Evolutionary conservation across 352 stramenopile genomes (phyloP), one percentile per base, ranked within the genome.

Genomic region (Phytopythium aichiense): DNA sequence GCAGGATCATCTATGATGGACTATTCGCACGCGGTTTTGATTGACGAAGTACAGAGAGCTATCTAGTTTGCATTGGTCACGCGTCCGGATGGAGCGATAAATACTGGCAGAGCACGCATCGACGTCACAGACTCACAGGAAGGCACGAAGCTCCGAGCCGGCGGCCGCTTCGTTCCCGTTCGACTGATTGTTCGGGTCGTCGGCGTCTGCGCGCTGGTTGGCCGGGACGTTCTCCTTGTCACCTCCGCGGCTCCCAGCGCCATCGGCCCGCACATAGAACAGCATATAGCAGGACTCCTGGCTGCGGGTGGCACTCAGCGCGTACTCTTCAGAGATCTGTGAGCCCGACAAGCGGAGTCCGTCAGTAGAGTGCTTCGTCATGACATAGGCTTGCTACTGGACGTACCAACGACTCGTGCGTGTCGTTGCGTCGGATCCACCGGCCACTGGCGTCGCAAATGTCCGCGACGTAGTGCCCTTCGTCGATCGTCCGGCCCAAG

Each of bases 201-300:
- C 9, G 23, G 50, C 40, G 56, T 60, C 28, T 31, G 35, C 30
- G 30, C 25, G 52, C 18, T 52, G 56, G 45, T 71, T 79, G 11
- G 65, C 25, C 31, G 66, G 74, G 15, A 83, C 60, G 58, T 92
- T 94, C 68, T 94, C 82, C 55, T 94, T 92, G 65, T 87, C 81
- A 46, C 68, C 68, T 30, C 56, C 49, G 18, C 62, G 35, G 6
- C 22, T 35, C 22, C 43, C 55, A 18, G 62, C 66, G 25, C 61
- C 68, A 18, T 81, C 71, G 6, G 66, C 65, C 40, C 79, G 76
- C 30, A 92, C 81, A 59, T 94, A 96, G 59, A 96, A 94, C 33
- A 94, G 76, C 81, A 96, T 91, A 61, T 96, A 96, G 61, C 85
- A 94, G 18, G 85, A 94, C 59, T 94, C 83, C 43, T 92, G 85